These are phyloP conservation scores for Penicillium sp. DNA, from an alignment of 2,329 filamentous ascomycete genomes.

Conservation along the genomic window DNA sequence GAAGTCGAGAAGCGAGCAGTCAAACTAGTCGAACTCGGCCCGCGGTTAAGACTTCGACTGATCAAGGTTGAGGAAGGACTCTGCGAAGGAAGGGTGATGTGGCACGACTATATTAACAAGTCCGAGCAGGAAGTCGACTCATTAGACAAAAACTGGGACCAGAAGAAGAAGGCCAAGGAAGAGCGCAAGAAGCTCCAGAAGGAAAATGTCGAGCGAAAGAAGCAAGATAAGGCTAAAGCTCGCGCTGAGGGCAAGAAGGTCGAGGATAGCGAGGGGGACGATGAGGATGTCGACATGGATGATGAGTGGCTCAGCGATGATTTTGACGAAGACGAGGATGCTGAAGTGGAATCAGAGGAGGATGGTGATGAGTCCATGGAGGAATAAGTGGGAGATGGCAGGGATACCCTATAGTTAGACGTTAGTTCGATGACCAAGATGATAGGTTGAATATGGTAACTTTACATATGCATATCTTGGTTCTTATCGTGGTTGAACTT, in stretches of 20 bases:
- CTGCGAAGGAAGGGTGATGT: slow-evolving; percentile 89
- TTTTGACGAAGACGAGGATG: slow-evolving; percentile 52
- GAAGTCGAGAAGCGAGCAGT: slow-evolving; percentile 83
- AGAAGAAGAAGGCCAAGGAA: slow-evolving; percentile 79
- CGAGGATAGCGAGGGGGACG: slow-evolving; percentile 50
- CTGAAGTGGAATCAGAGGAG: slow-evolving; percentile 41
- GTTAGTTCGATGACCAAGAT: background rate
- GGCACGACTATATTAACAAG: slow-evolving; percentile 95
- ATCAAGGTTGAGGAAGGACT: slow-evolving; percentile 96
- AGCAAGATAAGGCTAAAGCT: slow-evolving; percentile 63
- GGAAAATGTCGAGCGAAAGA: slow-evolving; percentile 89
- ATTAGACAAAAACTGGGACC: slow-evolving; percentile 82
- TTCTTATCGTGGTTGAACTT: background rate
- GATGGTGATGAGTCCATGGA: slow-evolving; percentile 49
- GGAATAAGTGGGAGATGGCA: slow-evolving; percentile 34
- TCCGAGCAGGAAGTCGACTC: slow-evolving; percentile 75
- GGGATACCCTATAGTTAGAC: background rate
- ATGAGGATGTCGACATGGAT: slow-evolving; percentile 59
- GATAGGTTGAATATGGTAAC: background rate
- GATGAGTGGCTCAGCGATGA: slow-evolving; percentile 60
- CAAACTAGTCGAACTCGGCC: slow-evolving; percentile 89
- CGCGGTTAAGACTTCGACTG: slow-evolving; percentile 83
- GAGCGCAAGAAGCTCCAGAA: slow-evolving; percentile 79
- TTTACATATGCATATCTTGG: background rate
- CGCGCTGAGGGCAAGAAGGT: slow-evolving; percentile 47